phyloP scores from a whole-genome alignment of 2,329 filamentous ascomycete species.

The Ramularia endophylla region DNA sequence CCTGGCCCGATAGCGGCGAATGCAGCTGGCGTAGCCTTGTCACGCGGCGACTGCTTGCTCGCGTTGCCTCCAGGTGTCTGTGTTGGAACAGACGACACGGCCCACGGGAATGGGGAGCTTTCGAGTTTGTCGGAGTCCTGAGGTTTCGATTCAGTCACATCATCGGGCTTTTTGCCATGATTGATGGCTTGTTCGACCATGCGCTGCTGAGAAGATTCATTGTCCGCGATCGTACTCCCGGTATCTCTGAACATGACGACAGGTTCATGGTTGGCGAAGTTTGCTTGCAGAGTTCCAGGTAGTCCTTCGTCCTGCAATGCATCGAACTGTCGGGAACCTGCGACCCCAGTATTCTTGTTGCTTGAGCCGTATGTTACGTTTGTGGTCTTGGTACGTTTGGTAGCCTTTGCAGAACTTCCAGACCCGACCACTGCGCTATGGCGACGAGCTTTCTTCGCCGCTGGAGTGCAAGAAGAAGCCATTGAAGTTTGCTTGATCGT shows the following conservation, averaged over 20 bases:
- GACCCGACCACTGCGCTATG: constrained; percentile 10
- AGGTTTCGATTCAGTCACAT: constrained; percentile 1
- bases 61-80: constrained; percentile 15
- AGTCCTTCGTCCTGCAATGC: constrained; percentile 12
- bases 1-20: too few species aligned
- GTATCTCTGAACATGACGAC: constrained; percentile 35
- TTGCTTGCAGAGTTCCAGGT: constrained; percentile 28
- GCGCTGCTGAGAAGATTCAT: constrained; percentile 36
- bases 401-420: constrained; percentile 8
- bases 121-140: constrained; percentile 9
- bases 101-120: constrained; percentile 25
- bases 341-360: not conserved
- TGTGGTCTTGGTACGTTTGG: constrained; percentile 21
- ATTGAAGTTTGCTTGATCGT: constrained; percentile 9
- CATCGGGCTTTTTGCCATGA: constrained; percentile 13
- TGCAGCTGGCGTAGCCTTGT: too few species aligned
- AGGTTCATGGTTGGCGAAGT: constrained; percentile 37
- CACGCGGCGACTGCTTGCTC: not conserved
- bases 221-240: constrained; percentile 40
- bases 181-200: constrained; percentile 32
- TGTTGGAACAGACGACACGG: constrained; percentile 11
- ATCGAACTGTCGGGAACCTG: constrained; percentile 8
- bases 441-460: constrained; percentile 15
- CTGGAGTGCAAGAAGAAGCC: constrained; percentile 13
- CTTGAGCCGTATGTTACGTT: constrained; percentile 16